These are phyloP conservation scores for Chalaropsis thielavioides DNA, from an alignment of 2,329 filamentous ascomycete genomes.

Conservation along the genomic window DNA sequence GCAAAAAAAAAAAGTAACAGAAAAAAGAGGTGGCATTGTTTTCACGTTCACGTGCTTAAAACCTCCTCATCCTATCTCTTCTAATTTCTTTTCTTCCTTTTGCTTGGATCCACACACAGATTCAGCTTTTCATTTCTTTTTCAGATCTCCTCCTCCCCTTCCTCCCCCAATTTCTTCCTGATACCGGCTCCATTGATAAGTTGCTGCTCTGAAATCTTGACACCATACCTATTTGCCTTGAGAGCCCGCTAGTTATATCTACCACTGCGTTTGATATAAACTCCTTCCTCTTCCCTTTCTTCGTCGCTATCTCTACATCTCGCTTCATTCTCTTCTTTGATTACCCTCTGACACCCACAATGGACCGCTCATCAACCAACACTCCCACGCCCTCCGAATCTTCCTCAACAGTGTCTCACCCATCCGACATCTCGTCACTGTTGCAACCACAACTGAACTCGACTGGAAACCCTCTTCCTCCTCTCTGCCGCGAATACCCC, in stretches of 20 bases:
- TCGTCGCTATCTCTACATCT: no score
- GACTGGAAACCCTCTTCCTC: constrained; percentile 24
- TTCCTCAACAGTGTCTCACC: constrained; percentile 4
- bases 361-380: constrained; percentile 13
- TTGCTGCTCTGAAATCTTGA: background rate
- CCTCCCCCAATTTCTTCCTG: background rate
- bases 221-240: no score
- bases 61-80: background rate
- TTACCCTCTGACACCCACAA: background rate
- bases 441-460: background rate
- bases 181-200: background rate
- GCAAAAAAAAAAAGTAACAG: background rate
- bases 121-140: background rate
- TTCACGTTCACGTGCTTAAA: background rate
- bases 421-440: background rate
- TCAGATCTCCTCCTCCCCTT: background rate
- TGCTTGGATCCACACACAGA: background rate
- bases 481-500: constrained; percentile 28
- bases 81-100: background rate
- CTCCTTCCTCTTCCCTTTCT: background rate
- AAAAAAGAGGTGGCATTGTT: background rate
- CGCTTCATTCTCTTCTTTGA: background rate
- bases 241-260: no score
- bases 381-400: constrained; percentile 13
- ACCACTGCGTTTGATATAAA: background rate